A percentile compares a stretch with the other conserved stretches of the same genome.
Conservation (phyloP, 441 rosid genomes). For the Populus hybrid region DNA sequence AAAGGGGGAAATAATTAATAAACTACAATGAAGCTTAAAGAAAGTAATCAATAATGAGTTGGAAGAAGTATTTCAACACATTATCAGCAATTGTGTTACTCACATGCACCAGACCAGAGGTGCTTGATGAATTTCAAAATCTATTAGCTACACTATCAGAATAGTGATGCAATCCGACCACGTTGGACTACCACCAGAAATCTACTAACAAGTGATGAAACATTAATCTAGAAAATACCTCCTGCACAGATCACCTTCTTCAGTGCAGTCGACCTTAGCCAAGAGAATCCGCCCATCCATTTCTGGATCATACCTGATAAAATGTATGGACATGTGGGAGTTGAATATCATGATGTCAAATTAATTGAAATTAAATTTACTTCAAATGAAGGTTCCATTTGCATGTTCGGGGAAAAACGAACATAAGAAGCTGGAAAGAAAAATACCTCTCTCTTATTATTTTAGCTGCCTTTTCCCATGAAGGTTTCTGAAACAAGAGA, state of each 20-base stretch:
- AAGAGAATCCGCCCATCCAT: constrained; percentile 88
- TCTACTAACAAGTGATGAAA: constrained; percentile 9
- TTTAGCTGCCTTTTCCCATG: constrained; percentile 94
- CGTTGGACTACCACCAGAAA: constrained; percentile 2
- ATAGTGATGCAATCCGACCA: neutral
- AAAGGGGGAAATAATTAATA: neutral
- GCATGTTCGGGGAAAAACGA: neutral
- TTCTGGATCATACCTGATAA: constrained; percentile 85
- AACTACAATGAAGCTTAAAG: neutral
- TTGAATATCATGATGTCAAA: neutral
- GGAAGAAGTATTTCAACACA: neutral
- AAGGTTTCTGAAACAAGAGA: constrained; percentile 69
- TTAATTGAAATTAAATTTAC: neutral
- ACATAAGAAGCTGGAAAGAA: neutral
- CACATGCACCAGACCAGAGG: neutral
- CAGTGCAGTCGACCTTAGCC: constrained; percentile 91
- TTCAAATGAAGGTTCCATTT: neutral
- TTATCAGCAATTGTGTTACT: neutral
- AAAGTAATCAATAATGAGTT: neutral
- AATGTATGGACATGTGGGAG: constrained; percentile 1
- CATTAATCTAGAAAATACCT: constrained; percentile 47
- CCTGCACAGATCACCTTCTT: constrained; percentile 62
- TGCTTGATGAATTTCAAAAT: neutral
- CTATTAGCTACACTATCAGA: neutral
- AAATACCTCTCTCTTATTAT: constrained; percentile 73